Evolutionary conservation across 352 stramenopile genomes (phyloP).

Genomic region (Pythium brassicae): DNA sequence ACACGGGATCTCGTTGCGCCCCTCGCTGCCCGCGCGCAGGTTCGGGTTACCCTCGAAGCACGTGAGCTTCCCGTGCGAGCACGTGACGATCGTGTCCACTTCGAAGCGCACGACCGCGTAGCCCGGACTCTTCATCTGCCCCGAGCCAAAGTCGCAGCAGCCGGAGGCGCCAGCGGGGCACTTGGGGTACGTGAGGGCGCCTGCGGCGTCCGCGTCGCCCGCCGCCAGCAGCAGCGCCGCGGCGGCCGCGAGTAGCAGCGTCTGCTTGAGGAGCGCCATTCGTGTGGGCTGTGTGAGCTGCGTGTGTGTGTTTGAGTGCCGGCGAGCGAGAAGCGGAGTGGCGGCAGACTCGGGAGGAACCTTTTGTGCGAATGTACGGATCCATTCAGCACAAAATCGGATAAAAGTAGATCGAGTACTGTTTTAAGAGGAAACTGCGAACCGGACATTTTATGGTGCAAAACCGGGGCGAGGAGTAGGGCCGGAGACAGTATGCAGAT

Average conservation of each 20-base stretch:
- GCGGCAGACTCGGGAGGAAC: too few species aligned
- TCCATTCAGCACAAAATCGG: not conserved
- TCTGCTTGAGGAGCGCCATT: not conserved
- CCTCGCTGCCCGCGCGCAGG: constrained; percentile 34
- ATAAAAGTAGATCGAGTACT: not conserved
- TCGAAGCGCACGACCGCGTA: constrained; percentile 49
- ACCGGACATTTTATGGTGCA: too few species aligned
- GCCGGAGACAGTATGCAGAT: too few species aligned
- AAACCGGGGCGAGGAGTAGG: too few species aligned
- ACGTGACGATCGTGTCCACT: constrained; percentile 61
- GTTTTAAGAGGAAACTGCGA: too few species aligned
- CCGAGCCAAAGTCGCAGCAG: constrained; percentile 52
- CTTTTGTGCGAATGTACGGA: constrained; percentile 7
- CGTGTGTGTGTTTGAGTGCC: too few species aligned
- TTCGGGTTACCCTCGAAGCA: constrained; percentile 60
- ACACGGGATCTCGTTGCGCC: constrained; percentile 34
- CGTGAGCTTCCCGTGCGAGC: constrained; percentile 39
- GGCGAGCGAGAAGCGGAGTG: too few species aligned
- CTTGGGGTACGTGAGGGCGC: constrained; percentile 43
- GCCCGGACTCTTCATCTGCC: constrained; percentile 53
- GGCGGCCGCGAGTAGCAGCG: constrained; percentile 20
- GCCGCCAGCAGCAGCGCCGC: constrained; percentile 9
- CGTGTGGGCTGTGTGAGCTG: too few species aligned
- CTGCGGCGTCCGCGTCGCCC: constrained; percentile 12
- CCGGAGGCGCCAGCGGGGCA: constrained; percentile 34